Base-by-base conservation (phyloP, 1,284 basidiomycete species). In the Rhodofomes roseus region DNA sequence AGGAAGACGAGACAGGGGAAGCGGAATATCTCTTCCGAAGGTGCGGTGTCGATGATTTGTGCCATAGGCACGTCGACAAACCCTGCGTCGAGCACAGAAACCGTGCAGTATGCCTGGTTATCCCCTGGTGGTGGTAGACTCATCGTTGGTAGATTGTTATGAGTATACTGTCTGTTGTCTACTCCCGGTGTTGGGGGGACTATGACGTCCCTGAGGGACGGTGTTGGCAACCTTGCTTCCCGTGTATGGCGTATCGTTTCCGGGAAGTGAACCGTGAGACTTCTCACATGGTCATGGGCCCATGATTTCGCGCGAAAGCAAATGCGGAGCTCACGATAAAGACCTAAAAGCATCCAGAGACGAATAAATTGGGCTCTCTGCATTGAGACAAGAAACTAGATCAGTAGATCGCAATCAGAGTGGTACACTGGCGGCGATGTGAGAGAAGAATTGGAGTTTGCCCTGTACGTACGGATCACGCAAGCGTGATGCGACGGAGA, bases 1-100 rank as follows among this genome's bases (percentile, higher is more conserved):
- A 78, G 75, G 69, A 84, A 85, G 2, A 77, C 72, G 50, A 85
- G 75, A 3, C 79, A 77, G 11, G 81, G 84, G 27, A 60, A 40
- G 27, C 41, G 51, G 2, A 12, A 22, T 1, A 60, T 56, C 22
- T 71, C 71, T 25, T 71, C 68, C 4, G 56, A 41, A 8, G 63
- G 59, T 1, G 70, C 71, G 20, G 71, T 74, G 29, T 76, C 76
- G 25, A 83, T 66, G 51, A 81, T 65, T 57, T 71, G 71, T 16
- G 73, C 67, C n/a, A 75, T 65, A 0, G 74, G 66, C 18, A 82
- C 59, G 29, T 66, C 60, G 14, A 82, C 69, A 18, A 70, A 65
- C 14, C 83, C 81, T 0, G 77, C 78, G 59, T 83, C 78, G 34
- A 85, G 76, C 0, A 79, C 81, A 40, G 83, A 84, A 34, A 84